phyloP scores from a whole-genome alignment of 805 yeast species.

The Isabelozyma heimii region DNA sequence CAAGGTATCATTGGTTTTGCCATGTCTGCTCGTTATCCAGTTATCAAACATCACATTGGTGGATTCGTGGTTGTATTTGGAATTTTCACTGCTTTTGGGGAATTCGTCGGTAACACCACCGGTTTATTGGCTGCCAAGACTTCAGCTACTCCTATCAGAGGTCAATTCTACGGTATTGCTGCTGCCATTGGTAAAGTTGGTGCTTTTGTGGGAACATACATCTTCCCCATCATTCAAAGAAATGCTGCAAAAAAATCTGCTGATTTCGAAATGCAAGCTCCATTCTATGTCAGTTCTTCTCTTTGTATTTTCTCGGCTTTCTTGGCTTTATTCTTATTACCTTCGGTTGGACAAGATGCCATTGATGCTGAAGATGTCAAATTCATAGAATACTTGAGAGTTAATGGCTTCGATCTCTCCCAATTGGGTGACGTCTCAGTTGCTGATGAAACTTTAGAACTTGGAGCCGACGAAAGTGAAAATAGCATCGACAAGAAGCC shows the following conservation, averaged over 20 bases:
- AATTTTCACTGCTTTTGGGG: slow-evolving; percentile 83
- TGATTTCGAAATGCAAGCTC: slow-evolving; percentile 62
- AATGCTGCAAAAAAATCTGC: slow-evolving; percentile 54
- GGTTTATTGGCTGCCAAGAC: slow-evolving; percentile 88
- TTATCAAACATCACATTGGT: slow-evolving; percentile 60
- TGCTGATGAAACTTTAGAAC: slow-evolving; percentile 2
- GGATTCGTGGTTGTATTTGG: slow-evolving; percentile 87
- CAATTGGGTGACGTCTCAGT: slow-evolving; percentile 47
- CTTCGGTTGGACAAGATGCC: slow-evolving; percentile 81
- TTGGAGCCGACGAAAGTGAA: neutral
- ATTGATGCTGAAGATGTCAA: slow-evolving; percentile 72
- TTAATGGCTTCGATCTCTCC: slow-evolving; percentile 67
- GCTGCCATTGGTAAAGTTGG: slow-evolving; percentile 87
- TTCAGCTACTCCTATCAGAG: slow-evolving; percentile 80
- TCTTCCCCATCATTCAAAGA: slow-evolving; percentile 76
- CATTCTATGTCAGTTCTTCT: slow-evolving; percentile 79
- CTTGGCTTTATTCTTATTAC: slow-evolving; percentile 68
- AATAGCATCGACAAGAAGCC: neutral
- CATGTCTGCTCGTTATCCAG: slow-evolving; percentile 70
- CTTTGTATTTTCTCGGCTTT: slow-evolving; percentile 71
- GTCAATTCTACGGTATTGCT: slow-evolving; percentile 80
- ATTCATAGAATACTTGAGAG: slow-evolving; percentile 64
- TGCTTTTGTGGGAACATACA: slow-evolving; percentile 83
- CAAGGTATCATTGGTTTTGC: slow-evolving; percentile 81
- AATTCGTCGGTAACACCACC: slow-evolving; percentile 90